Base-by-base conservation (phyloP, 768 basidiomycete species). In the Omphalotus guepiniiformis region DNA sequence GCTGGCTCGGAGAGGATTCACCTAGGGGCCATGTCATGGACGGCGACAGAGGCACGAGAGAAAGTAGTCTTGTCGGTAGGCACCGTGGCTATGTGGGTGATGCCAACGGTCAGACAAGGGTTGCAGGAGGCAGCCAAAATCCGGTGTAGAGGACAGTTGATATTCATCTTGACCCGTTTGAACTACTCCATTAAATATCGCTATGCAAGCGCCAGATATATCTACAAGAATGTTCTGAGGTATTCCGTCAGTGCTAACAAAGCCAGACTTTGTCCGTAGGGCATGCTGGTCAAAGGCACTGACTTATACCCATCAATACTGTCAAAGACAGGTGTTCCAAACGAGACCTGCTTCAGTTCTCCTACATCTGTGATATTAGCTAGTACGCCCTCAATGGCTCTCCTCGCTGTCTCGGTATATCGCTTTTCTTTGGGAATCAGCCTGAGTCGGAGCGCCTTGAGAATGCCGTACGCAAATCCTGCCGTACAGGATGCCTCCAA, bases 201-300 rank as follows among this genome's bases (percentile, higher is more conserved):
- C 15, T 34, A 25, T 41, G 51, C 45, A 29, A 41, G 21, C 53
- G 39, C 37, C 38, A 48, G 53, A 44, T 40, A n/a, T 48, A 37
- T 47, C 53, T 65, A 72, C 44, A 72, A 45, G 49, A 69, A 65
- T 19, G 64, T 70, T 58, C 69, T 70, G 23, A 71, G 58, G 45
- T 71, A 71, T 54, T 78, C 76, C 13, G 74, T 75, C 51, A 77
- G 59, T 13, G 75, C 75, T 27, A 75, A 57, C 48, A 76, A 60
- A 16, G 74, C 76, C 50, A 79, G 59, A 48, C 74, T 75, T 55
- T 78, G 76, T 12, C 79, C 77, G 53, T 79, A 79, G 11, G 77
- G 77, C 77, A 79, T 79, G 42, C 73, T 71, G 19, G 78, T 80
- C 55, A 77, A 62, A n/a, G 72, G 68, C 36, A 79, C 69, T 37